phyloP scores from a whole-genome alignment of 164 flowering plant species.

The Chimonanthus praecox region DNA sequence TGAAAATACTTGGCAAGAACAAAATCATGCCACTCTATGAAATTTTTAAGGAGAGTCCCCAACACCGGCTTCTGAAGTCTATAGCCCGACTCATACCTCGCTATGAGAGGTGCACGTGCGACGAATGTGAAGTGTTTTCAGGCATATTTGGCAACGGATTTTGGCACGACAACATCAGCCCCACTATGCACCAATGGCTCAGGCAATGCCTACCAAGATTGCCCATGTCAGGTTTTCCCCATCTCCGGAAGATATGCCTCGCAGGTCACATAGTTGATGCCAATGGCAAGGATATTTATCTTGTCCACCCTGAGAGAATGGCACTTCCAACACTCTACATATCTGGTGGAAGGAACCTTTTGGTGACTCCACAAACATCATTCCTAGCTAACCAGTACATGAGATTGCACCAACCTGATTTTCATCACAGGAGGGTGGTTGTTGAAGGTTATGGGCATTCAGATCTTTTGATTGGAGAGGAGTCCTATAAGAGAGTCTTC shows the following conservation, averaged over 20 bases:
- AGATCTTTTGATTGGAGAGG: conserved; percentile 50
- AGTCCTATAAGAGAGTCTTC: conserved; percentile 37
- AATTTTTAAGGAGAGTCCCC: conserved; percentile 18
- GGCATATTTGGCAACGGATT: conserved; percentile 53
- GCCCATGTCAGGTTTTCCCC: conserved; percentile 54
- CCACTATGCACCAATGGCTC: conserved; percentile 44
- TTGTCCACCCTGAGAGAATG: conserved; percentile 59
- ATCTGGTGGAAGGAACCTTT: conserved; percentile 42
- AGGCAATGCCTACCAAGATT: conserved; percentile 30
- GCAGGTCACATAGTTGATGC: conserved; percentile 46
- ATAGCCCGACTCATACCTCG: conserved; percentile 45
- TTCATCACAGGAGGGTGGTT: conserved; percentile 42
- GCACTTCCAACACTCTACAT: conserved; percentile 44
- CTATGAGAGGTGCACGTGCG: conserved; percentile 46
- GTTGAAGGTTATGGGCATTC: conserved; percentile 59
- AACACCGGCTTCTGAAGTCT: conserved; percentile 34
- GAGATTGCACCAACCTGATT: conserved; percentile 60
- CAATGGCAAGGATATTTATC: conserved; percentile 33
- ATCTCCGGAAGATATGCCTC: conserved; percentile 47
- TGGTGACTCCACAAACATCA: conserved; percentile 51
- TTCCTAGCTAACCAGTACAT: conserved; percentile 52
- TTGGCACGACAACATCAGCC: conserved; percentile 53
- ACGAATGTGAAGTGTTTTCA: conserved; percentile 50
- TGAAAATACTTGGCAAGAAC: conserved; percentile 40
- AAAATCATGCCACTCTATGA: conserved; percentile 25